Evolutionary conservation across 768 basidiomycete species (phyloP).

Genomic region (Lactarius sanguifluus): DNA sequence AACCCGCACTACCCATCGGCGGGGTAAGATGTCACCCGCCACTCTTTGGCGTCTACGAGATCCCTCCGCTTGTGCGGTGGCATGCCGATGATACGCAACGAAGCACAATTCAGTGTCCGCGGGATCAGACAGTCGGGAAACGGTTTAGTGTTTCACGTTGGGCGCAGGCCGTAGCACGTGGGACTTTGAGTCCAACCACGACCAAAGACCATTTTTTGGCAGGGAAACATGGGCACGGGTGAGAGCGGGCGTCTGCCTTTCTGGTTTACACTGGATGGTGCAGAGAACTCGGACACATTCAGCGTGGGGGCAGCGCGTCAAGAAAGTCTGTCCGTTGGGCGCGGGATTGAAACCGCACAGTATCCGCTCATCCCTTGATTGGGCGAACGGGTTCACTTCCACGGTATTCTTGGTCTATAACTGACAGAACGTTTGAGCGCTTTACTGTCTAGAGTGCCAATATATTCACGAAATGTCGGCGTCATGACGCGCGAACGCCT

Average conservation of each 20-base stretch:
- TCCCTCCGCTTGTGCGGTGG: slow-evolving; percentile 33
- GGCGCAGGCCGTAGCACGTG: not conserved
- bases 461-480: slow-evolving; percentile 25
- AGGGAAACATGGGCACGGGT: not conserved
- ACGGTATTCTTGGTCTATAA: slow-evolving; percentile 18
- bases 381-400: slow-evolving; percentile 14
- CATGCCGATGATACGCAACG: slow-evolving; percentile 7
- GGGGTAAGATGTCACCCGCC: slow-evolving; percentile 47
- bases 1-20: slow-evolving; percentile 44
- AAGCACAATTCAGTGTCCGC: slow-evolving; percentile 17
- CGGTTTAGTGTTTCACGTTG: slow-evolving; percentile 1
- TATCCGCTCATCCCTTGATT: slow-evolving; percentile 21
- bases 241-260: not conserved
- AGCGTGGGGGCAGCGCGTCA: slow-evolving; percentile 1
- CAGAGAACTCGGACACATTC: slow-evolving; percentile 13
- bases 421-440: slow-evolving; percentile 23
- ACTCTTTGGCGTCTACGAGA: slow-evolving; percentile 53
- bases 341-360: slow-evolving; percentile 22
- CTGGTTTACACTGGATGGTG: slow-evolving; percentile 1
- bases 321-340: slow-evolving; percentile 2
- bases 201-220: not conserved
- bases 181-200: not conserved
- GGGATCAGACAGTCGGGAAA: slow-evolving; percentile 1
- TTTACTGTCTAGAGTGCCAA: slow-evolving; percentile 22
- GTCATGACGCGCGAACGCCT: slow-evolving; percentile 24